Base-by-base conservation (phyloP, 768 basidiomycete species). In the Mycena floridula region DNA sequence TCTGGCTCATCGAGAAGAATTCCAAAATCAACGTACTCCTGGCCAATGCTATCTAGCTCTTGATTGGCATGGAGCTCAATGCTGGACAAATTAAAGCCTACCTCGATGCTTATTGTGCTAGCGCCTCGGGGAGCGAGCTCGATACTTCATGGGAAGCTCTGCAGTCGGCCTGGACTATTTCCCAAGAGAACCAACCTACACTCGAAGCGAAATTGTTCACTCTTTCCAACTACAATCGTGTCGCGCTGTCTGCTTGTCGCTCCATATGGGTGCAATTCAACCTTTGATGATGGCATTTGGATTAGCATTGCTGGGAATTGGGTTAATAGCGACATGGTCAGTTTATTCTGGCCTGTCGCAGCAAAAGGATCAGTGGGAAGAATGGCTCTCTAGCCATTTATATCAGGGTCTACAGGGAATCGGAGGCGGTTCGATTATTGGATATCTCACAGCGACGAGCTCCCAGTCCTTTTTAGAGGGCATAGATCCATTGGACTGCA, bases 241-340 rank as follows among this genome's bases (percentile, higher is more conserved):
- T 71, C 13, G 79, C 86, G 5, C 72, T 93, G 25, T 65, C 72
- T 1, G 75, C 74, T 2, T 94, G 94, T 56, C 84, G 94, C 6
- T 63, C 76, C 11, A 79, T 97, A 44, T 99, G 96, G 96, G 95
- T 95, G 1, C 89, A 90, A 55, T 98, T 99, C 70, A 89, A 92
- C 69, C 84, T 3, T 54, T 76, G 1, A 68, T 89, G 12, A 97
- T 98, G 74, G 61, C 67, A 4, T 66, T 85, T 23, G 96, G 95
- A 0, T 61, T 95, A 8, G 52, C 61, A 0, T 62, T 89, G 21
- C 71, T 94, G 23, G 68, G 66, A 1, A 59, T 82, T 20, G 71
- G 81, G 25, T 59, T 82, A 0, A 54, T 78, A 5, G 74, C 81
- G 0, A 65, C 73, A 2, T 78, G 77, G 70, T 65, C 71, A 1